Percentiles rank a stretch among this genome's conserved stretches.
Conservation (phyloP, 2,329 filamentous ascomycete genomes). For the Paraphoma chrysanthemicola region DNA sequence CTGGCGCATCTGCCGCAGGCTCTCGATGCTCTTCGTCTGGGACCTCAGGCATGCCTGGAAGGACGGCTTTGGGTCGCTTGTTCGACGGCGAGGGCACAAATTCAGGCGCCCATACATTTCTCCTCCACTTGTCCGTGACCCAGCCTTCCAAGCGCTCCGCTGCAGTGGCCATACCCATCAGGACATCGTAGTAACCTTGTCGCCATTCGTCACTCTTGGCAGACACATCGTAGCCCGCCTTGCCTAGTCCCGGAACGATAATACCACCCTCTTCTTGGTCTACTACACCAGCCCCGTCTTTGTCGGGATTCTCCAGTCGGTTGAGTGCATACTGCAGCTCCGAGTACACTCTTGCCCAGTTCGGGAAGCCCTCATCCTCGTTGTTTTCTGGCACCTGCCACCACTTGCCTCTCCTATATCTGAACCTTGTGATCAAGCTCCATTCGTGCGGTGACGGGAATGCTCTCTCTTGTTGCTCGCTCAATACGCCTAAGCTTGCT, state of each 20-base stretch:
- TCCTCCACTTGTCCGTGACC: slow-evolving; percentile 69
- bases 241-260: slow-evolving; percentile 41
- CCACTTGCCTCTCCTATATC: slow-evolving; percentile 64
- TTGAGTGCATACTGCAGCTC: slow-evolving; percentile 66
- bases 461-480: slow-evolving; percentile 76
- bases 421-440: slow-evolving; percentile 72
- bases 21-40: slow-evolving; percentile 80
- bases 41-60: slow-evolving; percentile 67
- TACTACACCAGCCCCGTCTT: slow-evolving; percentile 71
- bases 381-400: slow-evolving; percentile 60
- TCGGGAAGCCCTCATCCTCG: slow-evolving; percentile 65
- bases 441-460: slow-evolving; percentile 87
- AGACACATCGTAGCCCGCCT: slow-evolving; percentile 71
- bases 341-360: slow-evolving; percentile 73
- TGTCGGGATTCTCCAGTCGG: slow-evolving; percentile 71
- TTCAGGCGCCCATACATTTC: slow-evolving; percentile 72
- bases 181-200: slow-evolving; percentile 80
- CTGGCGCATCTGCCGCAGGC: slow-evolving; percentile 69
- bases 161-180: slow-evolving; percentile 78
- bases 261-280: slow-evolving; percentile 63
- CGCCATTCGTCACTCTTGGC: slow-evolving; percentile 84
- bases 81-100: slow-evolving; percentile 85
- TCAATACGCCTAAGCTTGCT: slow-evolving; percentile 70
- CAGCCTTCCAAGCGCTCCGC: slow-evolving; percentile 84
- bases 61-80: slow-evolving; percentile 76